phyloP scores from a whole-genome alignment of 176 grass and related monocot genomes.

The Areca catechu region DNA sequence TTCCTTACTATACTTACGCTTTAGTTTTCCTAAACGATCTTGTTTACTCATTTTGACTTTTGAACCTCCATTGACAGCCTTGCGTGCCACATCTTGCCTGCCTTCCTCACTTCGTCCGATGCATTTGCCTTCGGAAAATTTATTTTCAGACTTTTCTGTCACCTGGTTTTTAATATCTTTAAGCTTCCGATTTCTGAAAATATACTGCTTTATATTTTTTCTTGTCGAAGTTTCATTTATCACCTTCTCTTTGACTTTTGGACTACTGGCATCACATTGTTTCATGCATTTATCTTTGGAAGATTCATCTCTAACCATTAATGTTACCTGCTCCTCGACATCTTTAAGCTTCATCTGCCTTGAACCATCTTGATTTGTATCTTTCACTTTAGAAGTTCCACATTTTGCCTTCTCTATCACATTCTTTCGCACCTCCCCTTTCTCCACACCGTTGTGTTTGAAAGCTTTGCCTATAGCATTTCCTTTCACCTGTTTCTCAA shows the following conservation, averaged over 20 bases:
- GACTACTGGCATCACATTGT: constrained; percentile 22
- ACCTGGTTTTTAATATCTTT: constrained; percentile 5
- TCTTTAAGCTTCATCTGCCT: constrained; percentile 11
- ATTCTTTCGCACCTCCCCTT: too few relatives aligned
- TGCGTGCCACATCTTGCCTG: background rate
- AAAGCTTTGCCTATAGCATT: constrained; percentile 7
- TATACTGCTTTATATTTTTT: background rate
- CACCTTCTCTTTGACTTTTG: background rate
- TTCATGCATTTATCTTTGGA: background rate
- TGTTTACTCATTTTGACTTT: too few relatives aligned
- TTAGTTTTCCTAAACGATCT: constrained; percentile 6
- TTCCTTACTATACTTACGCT: constrained; percentile 3
- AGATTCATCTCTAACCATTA: constrained; percentile 19
- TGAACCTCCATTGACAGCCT: background rate
- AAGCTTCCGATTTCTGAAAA: constrained; percentile 10
- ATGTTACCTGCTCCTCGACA: constrained; percentile 5
- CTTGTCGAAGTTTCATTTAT: background rate
- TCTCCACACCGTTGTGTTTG: constrained; percentile 19
- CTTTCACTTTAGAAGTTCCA: constrained; percentile 27
- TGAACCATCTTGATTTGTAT: constrained; percentile 9
- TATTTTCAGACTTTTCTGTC: constrained; percentile 12
- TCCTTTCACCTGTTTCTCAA: too few relatives aligned
- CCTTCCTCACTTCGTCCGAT: constrained; percentile 15
- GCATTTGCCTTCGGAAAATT: constrained; percentile 2
- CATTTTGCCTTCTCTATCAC: constrained; percentile 8